Percentiles rank a stretch among this genome's conserved stretches.
Evolutionary conservation across 2,329 filamentous ascomycete genomes (phyloP).

Genomic region (Chalaropsis ovoidea): DNA sequence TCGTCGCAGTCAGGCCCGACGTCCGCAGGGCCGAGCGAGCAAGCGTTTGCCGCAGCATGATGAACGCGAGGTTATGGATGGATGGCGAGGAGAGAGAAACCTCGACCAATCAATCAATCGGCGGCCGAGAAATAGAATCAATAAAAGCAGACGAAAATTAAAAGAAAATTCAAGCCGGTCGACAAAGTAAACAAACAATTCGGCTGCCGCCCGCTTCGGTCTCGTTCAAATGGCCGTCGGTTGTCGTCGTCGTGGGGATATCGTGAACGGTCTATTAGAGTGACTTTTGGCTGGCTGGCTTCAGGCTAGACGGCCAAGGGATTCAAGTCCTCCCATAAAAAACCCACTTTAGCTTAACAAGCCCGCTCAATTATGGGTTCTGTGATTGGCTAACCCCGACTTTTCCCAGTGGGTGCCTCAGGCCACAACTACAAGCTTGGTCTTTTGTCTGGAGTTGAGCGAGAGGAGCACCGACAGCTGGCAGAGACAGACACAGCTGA

Average conservation of each 20-base stretch:
- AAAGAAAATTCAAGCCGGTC: neutral
- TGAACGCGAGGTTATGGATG: constrained; percentile 29
- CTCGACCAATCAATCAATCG: neutral
- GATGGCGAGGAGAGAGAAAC: neutral
- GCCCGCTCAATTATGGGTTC: constrained; percentile 32
- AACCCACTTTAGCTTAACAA: constrained; percentile 19
- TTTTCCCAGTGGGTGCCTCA: constrained; percentile 32
- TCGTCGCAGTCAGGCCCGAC: constrained; percentile 43
- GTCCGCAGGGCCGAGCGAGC: constrained; percentile 59
- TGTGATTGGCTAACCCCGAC: constrained; percentile 35
- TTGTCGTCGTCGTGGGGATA: neutral
- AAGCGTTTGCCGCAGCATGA: constrained; percentile 59
- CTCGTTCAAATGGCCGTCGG: constrained; percentile 1
- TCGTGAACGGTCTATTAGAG: neutral
- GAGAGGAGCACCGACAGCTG: neutral
- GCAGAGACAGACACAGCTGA: no score
- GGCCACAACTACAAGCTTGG: constrained; percentile 28
- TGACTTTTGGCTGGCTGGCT: constrained; percentile 22
- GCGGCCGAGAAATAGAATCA: neutral
- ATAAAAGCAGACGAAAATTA: neutral
- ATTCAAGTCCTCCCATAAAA: constrained; percentile 9
- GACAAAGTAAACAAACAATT: neutral
- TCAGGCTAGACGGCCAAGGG: constrained; percentile 17
- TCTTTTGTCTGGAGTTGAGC: neutral
- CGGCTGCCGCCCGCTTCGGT: constrained; percentile 12